Conservation (phyloP, 305 asterid genomes). For the Solanum hybrid region DNA sequence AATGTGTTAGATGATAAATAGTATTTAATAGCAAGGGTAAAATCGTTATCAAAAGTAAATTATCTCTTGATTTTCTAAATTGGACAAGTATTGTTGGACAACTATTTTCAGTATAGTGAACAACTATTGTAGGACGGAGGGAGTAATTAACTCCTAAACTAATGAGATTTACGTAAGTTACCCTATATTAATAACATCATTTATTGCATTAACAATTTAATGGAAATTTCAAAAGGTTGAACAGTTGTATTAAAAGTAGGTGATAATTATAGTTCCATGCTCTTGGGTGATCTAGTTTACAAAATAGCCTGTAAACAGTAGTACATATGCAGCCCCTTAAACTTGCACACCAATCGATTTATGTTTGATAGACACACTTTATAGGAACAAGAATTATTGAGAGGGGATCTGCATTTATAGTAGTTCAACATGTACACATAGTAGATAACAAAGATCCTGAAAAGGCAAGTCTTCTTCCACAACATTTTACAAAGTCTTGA, state of each 20-base stretch:
- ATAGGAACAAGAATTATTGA: not conserved
- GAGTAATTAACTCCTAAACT: not conserved
- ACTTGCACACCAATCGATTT: not conserved
- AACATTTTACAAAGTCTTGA: not conserved
- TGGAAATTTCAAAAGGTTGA: not conserved
- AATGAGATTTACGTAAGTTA: rapidly evolving
- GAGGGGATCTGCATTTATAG: not conserved
- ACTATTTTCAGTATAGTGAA: no score
- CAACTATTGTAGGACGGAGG: no score
- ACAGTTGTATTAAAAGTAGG: not conserved
- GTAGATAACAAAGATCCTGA: not conserved
- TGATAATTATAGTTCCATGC: not conserved
- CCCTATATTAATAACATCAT: not conserved
- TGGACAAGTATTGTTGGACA: no score
- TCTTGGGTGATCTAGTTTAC: not conserved
- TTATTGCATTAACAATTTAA: not conserved
- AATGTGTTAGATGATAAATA: no score
- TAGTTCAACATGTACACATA: not conserved
- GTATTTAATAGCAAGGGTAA: no score
- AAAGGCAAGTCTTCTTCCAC: not conserved
- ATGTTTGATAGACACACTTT: not conserved
- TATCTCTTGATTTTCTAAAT: no score
- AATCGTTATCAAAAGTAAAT: no score
- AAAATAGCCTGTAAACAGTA: not conserved
- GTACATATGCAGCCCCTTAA: not conserved